Percentiles rank a stretch among this genome's conserved stretches.
Conservation (phyloP, 2,329 filamentous ascomycete genomes). For the Fusarium dimerum region DNA sequence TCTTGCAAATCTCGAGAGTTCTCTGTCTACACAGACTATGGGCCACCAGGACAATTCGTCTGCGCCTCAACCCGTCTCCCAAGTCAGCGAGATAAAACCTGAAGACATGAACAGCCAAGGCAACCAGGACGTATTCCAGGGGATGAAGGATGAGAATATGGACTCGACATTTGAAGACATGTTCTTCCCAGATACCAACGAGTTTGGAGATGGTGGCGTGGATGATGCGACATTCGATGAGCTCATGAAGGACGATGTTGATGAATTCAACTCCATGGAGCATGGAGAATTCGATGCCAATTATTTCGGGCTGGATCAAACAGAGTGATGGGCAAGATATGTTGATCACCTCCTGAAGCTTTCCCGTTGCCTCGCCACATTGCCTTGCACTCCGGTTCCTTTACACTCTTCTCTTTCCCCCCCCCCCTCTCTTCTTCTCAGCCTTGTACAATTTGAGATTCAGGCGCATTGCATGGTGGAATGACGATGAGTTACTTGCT, state of each 20-base stretch:
- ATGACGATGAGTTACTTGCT: conserved; percentile 4
- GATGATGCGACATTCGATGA: conserved; percentile 50
- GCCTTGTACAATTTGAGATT: no score
- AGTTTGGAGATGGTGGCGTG: conserved; percentile 34
- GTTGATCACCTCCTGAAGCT: background rate
- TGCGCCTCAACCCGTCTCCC: conserved; percentile 10
- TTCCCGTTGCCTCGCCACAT: no score
- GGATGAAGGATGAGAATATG: conserved; percentile 27
- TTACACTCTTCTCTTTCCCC: background rate
- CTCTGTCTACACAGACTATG: conserved; percentile 28
- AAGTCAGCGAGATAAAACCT: conserved; percentile 10
- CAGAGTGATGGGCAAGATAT: conserved; percentile 4
- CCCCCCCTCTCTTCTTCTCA: background rate
- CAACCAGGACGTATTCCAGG: conserved; percentile 7
- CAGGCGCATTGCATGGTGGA: background rate
- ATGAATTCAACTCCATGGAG: conserved; percentile 41
- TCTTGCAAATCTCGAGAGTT: conserved; percentile 33
- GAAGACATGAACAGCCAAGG: conserved; percentile 8
- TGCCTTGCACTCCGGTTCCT: background rate
- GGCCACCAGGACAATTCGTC: conserved; percentile 15
- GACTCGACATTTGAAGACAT: conserved; percentile 44
- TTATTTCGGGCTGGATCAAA: conserved; percentile 44
- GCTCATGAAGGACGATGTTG: conserved; percentile 45
- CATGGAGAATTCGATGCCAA: conserved; percentile 50
- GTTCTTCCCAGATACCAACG: conserved; percentile 39